phyloP scores from a whole-genome alignment of 2,329 filamentous ascomycete species.

The Pyricularia grisea region DNA sequence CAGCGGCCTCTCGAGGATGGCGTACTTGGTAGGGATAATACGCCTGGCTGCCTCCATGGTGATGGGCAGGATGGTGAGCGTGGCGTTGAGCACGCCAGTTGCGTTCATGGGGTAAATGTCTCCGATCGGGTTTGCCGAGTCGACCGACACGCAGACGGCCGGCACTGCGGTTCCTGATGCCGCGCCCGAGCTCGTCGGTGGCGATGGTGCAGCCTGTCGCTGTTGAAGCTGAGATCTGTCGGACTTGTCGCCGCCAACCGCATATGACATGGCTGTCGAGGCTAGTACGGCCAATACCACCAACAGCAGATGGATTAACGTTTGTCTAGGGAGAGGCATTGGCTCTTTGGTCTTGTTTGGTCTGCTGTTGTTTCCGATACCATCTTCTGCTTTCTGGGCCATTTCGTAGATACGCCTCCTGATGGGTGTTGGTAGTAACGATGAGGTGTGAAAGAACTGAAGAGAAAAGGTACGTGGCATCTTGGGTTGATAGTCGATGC shows the following conservation, averaged over 20 bases:
- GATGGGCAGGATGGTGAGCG: slow-evolving; percentile 41
- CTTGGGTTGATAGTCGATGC: neutral
- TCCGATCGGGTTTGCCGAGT: slow-evolving; percentile 37
- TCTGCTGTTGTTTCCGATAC: neutral
- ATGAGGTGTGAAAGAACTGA: neutral
- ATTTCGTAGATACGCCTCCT: neutral
- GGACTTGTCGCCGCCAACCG: neutral
- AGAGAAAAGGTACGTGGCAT: neutral
- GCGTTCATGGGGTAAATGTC: slow-evolving; percentile 33
- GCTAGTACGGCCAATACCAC: neutral
- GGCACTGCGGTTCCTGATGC: neutral
- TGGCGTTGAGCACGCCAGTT: slow-evolving; percentile 45
- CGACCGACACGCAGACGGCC: slow-evolving; percentile 16
- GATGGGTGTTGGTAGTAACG: neutral
- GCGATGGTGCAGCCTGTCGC: neutral
- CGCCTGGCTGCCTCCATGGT: slow-evolving; percentile 32
- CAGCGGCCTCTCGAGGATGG: slow-evolving; percentile 40
- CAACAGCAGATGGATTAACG: neutral
- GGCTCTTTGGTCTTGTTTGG: neutral
- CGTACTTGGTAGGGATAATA: slow-evolving; percentile 37
- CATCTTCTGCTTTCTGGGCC: neutral
- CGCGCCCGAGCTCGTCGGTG: neutral
- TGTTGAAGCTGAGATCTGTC: neutral
- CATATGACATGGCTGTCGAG: neutral
- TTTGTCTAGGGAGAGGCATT: neutral